These are phyloP conservation scores for Flagelloscypha sp. DNA, from an alignment of 768 basidiomycete genomes.

Conservation along the genomic window DNA sequence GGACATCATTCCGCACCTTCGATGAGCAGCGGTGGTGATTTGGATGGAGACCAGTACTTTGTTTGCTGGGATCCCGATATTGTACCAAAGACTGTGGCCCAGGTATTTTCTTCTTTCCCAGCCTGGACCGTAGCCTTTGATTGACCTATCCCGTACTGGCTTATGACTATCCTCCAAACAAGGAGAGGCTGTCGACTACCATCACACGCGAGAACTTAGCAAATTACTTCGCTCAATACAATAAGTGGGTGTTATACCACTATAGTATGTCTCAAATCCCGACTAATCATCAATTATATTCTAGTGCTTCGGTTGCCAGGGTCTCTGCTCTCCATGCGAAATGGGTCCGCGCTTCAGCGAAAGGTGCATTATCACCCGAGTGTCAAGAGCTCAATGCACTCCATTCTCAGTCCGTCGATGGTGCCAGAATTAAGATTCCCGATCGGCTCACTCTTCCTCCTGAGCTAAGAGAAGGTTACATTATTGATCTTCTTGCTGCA, in stretches of 20 bases:
- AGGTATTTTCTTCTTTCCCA: constrained; percentile 25
- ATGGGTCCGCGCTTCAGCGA: constrained; percentile 47
- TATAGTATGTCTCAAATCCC: not conserved
- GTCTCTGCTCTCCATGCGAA: constrained; percentile 49
- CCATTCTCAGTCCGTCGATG: constrained; percentile 64
- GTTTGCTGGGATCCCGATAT: constrained; percentile 65
- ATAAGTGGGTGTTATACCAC: constrained; percentile 32
- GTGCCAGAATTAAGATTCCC: constrained; percentile 51
- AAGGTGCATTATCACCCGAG: constrained; percentile 52
- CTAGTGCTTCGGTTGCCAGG: constrained; percentile 51
- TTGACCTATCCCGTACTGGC: constrained; percentile 31
- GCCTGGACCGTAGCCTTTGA: not conserved
- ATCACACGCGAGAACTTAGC: constrained; percentile 53
- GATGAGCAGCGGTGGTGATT: constrained; percentile 64
- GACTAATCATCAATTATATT: constrained; percentile 5
- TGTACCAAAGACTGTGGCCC: constrained; percentile 44
- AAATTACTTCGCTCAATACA: constrained; percentile 57
- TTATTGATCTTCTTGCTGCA: constrained; percentile 44
- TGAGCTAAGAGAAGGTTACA: constrained; percentile 30
- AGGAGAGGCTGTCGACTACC: constrained; percentile 37
- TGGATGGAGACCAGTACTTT: constrained; percentile 62
- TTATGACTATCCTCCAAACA: constrained; percentile 60
- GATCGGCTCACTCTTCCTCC: constrained; percentile 47
- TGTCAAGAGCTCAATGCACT: constrained; percentile 67
- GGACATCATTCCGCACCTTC: constrained; percentile 57